These are phyloP conservation scores for Xylariaceae sp. DNA, from an alignment of 2,329 filamentous ascomycete species.

Conservation along the genomic window DNA sequence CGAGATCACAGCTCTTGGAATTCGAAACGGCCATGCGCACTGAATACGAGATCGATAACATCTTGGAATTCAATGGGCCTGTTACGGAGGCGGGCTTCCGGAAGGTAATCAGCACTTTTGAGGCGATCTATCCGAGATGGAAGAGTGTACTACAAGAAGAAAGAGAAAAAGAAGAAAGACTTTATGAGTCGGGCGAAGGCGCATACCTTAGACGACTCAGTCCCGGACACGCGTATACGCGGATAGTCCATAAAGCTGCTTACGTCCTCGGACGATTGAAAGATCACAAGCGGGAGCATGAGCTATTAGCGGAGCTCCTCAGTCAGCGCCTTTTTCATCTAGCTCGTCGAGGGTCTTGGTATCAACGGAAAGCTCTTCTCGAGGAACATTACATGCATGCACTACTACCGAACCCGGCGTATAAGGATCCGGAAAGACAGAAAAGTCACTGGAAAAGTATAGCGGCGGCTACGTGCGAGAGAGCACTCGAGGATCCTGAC, in stretches of 20 bases:
- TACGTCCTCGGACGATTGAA: conserved; percentile 77
- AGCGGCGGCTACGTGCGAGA: conserved; percentile 76
- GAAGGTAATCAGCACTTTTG: conserved; percentile 65
- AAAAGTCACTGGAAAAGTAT: conserved; percentile 79
- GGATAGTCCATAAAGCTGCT: conserved; percentile 84
- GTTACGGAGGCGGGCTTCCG: conserved; percentile 61
- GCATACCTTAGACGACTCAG: conserved; percentile 86
- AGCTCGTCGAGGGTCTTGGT: conserved; percentile 83
- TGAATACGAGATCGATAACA: conserved; percentile 73
- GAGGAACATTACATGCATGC: conserved; percentile 92
- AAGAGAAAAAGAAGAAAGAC: conserved; percentile 65
- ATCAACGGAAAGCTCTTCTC: conserved; percentile 86
- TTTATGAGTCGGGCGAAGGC: conserved; percentile 79
- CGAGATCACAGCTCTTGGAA: conserved; percentile 69
- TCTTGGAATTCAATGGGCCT: conserved; percentile 73
- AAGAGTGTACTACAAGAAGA: conserved; percentile 66
- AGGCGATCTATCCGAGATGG: conserved; percentile 78
- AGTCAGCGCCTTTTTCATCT: conserved; percentile 78
- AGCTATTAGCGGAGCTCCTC: conserved; percentile 68
- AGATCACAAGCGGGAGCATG: conserved; percentile 70
- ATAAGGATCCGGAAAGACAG: conserved; percentile 44
- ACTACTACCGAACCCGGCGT: conserved; percentile 42
- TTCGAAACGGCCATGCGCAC: conserved; percentile 82
- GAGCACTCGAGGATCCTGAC: conserved; percentile 77
- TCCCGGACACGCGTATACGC: conserved; percentile 86